Evolutionary conservation across 2,329 filamentous ascomycete genomes (phyloP).

Genomic region (Aspergillus thermomutatus): DNA sequence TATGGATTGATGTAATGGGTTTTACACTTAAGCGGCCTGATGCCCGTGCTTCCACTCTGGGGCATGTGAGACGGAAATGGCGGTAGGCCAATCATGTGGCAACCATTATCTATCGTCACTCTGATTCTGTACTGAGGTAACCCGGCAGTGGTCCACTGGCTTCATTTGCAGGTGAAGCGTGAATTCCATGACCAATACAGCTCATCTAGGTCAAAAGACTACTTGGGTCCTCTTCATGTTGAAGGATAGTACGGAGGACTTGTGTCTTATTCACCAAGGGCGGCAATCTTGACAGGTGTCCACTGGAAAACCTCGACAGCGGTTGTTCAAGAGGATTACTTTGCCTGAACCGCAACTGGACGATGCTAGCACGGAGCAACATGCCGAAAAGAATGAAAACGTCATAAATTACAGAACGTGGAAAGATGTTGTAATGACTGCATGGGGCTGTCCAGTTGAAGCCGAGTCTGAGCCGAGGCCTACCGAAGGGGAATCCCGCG

Average conservation of each 20-base stretch:
- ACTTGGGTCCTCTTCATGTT: background rate
- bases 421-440: constrained; percentile 13
- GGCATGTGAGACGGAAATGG: constrained; percentile 1
- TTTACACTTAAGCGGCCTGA: background rate
- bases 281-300: background rate
- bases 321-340: constrained; percentile 14
- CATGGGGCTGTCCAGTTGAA: constrained; percentile 23
- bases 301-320: background rate
- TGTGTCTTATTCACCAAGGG: background rate
- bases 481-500: constrained; percentile 30
- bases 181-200: background rate
- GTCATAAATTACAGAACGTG: constrained; percentile 27
- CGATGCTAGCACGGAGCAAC: constrained; percentile 19
- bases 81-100: background rate
- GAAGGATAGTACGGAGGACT: background rate
- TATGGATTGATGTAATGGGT: background rate
- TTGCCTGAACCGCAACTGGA: constrained; percentile 18
- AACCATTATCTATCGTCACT: background rate
- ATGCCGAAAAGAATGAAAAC: constrained; percentile 25
- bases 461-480: constrained; percentile 33
- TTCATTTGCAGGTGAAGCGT: background rate
- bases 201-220: background rate
- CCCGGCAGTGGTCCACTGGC: background rate
- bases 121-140: background rate
- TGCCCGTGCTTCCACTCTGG: background rate